These are phyloP conservation scores for Verbena officinalis DNA, from an alignment of 257 asterid species.

Conservation along the genomic window DNA sequence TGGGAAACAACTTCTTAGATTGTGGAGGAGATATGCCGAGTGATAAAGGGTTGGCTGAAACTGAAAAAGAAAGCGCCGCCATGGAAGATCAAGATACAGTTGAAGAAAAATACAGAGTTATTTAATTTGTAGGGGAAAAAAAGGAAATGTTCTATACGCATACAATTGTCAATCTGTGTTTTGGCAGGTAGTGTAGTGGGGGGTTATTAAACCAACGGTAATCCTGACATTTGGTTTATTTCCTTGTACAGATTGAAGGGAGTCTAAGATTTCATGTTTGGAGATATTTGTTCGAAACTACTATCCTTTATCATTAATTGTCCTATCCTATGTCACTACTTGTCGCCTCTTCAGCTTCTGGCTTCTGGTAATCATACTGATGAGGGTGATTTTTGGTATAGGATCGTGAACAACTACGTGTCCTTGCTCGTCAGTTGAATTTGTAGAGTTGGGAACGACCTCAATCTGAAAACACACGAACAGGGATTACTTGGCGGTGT, in stretches of 20 bases:
- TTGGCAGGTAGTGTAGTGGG: conserved; percentile 35
- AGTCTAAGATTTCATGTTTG: not conserved
- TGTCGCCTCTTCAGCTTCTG: too few species aligned
- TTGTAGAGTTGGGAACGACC: too few species aligned
- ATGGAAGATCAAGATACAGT: conserved; percentile 30
- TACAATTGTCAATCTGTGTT: conserved; percentile 22
- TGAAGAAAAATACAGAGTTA: not conserved
- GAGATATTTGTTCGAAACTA: not conserved
- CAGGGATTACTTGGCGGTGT: too few species aligned
- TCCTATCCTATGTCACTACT: not conserved
- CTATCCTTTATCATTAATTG: not conserved
- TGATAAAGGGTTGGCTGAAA: conserved; percentile 33
- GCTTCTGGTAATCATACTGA: too few species aligned
- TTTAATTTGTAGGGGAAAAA: not conserved
- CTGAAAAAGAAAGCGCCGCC: conserved; percentile 40
- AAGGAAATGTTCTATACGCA: not conserved
- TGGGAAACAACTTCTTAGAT: conserved; percentile 10
- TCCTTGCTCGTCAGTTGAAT: too few species aligned
- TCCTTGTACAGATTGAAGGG: not conserved
- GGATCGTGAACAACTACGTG: too few species aligned
- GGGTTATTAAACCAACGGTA: not conserved
- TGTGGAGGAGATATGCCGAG: conserved; percentile 28
- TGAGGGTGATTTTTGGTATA: too few species aligned
- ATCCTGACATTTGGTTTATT: not conserved
- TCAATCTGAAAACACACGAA: too few species aligned